Conservation (phyloP, 768 basidiomycete species). For the Cyathus striatus region DNA sequence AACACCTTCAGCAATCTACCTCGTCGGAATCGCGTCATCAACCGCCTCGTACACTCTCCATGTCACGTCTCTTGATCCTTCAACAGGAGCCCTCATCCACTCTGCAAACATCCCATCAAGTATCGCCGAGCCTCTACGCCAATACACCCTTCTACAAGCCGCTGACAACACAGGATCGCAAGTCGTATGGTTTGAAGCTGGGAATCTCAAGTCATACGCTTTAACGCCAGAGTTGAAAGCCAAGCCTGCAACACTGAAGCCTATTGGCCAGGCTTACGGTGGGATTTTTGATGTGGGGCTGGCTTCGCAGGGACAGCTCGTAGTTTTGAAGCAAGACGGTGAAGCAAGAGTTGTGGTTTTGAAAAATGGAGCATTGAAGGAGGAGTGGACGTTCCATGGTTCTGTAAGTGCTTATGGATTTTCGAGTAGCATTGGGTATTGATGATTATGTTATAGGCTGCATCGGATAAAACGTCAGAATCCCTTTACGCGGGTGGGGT, state of each 20-base stretch:
- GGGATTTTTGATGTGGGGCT: conserved; percentile 61
- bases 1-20: conserved; percentile 50
- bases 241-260: conserved; percentile 38
- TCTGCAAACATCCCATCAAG: conserved; percentile 50
- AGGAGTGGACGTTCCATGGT: conserved; percentile 51
- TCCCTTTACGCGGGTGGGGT: conserved; percentile 57
- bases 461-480: conserved; percentile 33
- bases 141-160: conserved; percentile 21
- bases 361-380: conserved; percentile 33
- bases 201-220: conserved; percentile 40
- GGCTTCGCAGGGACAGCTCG: conserved; percentile 46
- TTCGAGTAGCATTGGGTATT: conserved; percentile 1
- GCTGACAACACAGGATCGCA: conserved; percentile 19
- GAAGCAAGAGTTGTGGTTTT: conserved; percentile 51
- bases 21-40: conserved; percentile 47
- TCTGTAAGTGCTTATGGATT: conserved; percentile 33
- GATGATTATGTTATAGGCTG: conserved; percentile 23
- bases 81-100: conserved; percentile 46
- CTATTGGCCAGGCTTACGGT: conserved; percentile 35
- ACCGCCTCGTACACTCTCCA: conserved; percentile 59
- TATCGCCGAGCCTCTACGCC: conserved; percentile 25
- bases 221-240: conserved; percentile 48
- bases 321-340: conserved; percentile 55
- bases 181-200: conserved; percentile 53
- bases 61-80: conserved; percentile 52